These are phyloP conservation scores for Pseudogymnoascus sp. DNA, from an alignment of 2,329 filamentous ascomycete genomes.

Conservation along the genomic window DNA sequence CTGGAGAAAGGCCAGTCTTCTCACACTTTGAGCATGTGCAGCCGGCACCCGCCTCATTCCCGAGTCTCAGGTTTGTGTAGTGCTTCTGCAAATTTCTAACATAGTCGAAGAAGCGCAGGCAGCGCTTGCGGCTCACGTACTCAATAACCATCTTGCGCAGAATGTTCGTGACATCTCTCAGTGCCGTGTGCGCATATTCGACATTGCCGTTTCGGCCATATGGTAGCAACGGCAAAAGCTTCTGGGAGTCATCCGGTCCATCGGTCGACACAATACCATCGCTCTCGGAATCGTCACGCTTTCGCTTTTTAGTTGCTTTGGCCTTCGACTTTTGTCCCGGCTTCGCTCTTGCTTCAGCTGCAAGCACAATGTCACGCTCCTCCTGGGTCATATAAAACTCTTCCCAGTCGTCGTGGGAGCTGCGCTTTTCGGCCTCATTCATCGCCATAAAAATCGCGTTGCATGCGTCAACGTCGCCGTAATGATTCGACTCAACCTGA, in stretches of 20 bases:
- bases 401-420: conserved; percentile 26
- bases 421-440: conserved; percentile 16
- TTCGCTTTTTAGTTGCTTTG: conserved; percentile 9
- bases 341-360: not conserved
- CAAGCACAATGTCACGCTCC: not conserved
- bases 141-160: conserved; percentile 26
- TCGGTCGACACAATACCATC: conserved; percentile 5
- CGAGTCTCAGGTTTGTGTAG: not conserved
- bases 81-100: conserved; percentile 27
- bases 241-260: conserved; percentile 11
- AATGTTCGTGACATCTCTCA: conserved; percentile 22
- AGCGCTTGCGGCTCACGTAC: conserved; percentile 28
- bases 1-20: conserved; percentile 21
- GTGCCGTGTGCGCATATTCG: conserved; percentile 13
- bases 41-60: not conserved
- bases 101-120: conserved; percentile 28
- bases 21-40: conserved; percentile 31
- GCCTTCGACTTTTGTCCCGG: conserved; percentile 8
- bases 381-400: conserved; percentile 21
- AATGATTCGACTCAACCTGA: not conserved
- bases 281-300: conserved; percentile 10
- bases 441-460: conserved; percentile 1
- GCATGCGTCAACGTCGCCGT: conserved; percentile 10
- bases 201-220: conserved; percentile 15
- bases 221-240: conserved; percentile 14